Percentiles rank a stretch among this genome's conserved stretches.
Evolutionary conservation across 306 rosid species (phyloP).

Genomic region (Luffa aegyptiaca): DNA sequence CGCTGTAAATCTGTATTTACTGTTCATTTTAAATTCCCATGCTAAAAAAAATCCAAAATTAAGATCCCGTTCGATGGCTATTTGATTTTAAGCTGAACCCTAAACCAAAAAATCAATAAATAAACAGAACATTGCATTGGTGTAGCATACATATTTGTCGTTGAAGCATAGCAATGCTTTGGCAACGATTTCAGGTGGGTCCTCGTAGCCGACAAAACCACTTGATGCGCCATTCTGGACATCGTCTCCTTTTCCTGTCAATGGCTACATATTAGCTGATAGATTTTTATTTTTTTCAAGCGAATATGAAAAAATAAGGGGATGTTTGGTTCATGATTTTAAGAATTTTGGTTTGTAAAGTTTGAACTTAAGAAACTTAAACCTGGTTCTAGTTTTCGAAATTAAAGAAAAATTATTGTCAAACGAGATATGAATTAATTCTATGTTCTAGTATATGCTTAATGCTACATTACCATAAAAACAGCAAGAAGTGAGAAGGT

Average conservation of each 20-base stretch:
- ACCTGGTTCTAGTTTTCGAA: no score
- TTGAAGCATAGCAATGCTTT: conserved; percentile 79
- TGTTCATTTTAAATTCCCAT: neutral
- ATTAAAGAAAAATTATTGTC: neutral
- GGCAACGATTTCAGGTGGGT: conserved; percentile 53
- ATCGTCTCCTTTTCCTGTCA: conserved; percentile 32
- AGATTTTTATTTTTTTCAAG: neutral
- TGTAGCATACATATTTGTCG: conserved; percentile 47
- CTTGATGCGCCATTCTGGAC: conserved; percentile 22
- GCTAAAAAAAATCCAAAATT: no score
- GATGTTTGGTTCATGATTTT: neutral
- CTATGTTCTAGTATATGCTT: neutral
- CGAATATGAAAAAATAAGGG: neutral
- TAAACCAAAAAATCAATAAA: no score
- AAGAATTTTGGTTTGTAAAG: no score
- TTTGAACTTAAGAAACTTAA: no score
- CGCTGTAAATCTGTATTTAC: conserved; percentile 47
- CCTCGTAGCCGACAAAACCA: conserved; percentile 10
- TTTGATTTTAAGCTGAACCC: no score
- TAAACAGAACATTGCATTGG: neutral
- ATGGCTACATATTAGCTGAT: neutral
- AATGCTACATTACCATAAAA: neutral
- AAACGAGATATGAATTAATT: neutral
- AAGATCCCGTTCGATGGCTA: no score
- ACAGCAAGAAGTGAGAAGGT: neutral